phyloP scores from a whole-genome alignment of 805 yeast genomes.

The Dipodascus albidus region DNA sequence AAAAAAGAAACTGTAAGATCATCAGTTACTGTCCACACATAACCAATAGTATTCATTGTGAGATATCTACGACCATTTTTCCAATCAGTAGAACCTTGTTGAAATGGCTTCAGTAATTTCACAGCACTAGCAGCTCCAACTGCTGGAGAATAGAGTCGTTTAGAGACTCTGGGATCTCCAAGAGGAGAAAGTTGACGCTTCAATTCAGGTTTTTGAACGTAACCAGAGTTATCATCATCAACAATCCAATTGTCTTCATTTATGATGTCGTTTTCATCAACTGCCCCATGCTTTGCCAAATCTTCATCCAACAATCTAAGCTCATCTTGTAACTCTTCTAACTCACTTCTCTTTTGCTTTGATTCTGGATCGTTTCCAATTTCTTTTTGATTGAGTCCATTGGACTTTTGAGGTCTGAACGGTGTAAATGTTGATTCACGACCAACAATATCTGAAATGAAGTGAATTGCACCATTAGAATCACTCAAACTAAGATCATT shows the following conservation, averaged over 20 bases:
- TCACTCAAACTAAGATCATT: slow-evolving; percentile 16
- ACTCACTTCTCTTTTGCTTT: background rate
- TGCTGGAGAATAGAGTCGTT: slow-evolving; percentile 3
- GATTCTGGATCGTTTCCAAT: slow-evolving; percentile 7
- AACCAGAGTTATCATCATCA: slow-evolving; percentile 53
- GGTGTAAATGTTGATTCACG: slow-evolving; percentile 7
- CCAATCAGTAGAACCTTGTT: slow-evolving; percentile 89
- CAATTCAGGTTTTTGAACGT: slow-evolving; percentile 16
- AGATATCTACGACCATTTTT: slow-evolving; percentile 56
- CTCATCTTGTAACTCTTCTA: slow-evolving; percentile 20
- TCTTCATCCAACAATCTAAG: slow-evolving; percentile 22
- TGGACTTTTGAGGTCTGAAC: slow-evolving; percentile 24
- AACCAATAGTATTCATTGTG: slow-evolving; percentile 71
- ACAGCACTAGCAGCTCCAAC: background rate
- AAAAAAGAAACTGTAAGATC: slow-evolving; percentile 79
- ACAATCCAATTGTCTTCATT: slow-evolving; percentile 42
- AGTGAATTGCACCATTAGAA: background rate
- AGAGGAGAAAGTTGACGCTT: background rate
- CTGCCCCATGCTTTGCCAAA: slow-evolving; percentile 9
- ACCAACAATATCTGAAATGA: background rate
- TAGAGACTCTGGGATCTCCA: slow-evolving; percentile 3
- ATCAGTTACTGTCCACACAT: slow-evolving; percentile 64
- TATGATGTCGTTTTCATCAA: slow-evolving; percentile 23
- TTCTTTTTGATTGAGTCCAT: slow-evolving; percentile 15
- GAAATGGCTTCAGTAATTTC: slow-evolving; percentile 40